Evolutionary conservation across 1,284 basidiomycete genomes (phyloP), one percentile per base, ranked within the genome.

Genomic region (Fomitopsis pinicola): DNA sequence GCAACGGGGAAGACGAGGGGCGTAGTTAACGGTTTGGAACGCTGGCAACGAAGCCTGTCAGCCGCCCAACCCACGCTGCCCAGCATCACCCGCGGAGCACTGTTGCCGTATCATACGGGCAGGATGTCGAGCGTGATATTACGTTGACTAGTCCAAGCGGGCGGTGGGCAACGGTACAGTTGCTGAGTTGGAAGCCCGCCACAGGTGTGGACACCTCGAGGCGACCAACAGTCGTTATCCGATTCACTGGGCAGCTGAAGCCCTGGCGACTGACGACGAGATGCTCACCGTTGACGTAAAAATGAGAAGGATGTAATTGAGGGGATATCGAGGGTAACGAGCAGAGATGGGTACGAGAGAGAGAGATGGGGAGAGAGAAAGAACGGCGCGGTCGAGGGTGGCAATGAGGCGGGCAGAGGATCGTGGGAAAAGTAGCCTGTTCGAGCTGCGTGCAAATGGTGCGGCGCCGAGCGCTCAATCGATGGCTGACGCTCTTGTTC

Each of bases 301-400:
- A 59, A 54, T 60, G 64, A 50, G 60, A 59, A 57, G 55, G 62
- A 62, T 53, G 58, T 59, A 56, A 59, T 55, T 10, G 52, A 38
- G 52, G n/a, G 35, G 38, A 38, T 48, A 59, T 64, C 55, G 60
- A 63, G 63, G 59, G 61, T 62, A 61, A 62, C 54, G 62, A 65
- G 69, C 67, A 67, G 69, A 70, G 69, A 73, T 64, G 68, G 68
- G 68, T 67, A 67, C 67, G 75, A 70, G 63, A 65, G 63, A 50
- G 48, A 50, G 48, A 50, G 69, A 68, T 60, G 66, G 67, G 69
- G 69, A 72, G 68, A 67, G 69, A 70, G 69, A 62, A 69, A 67
- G 68, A 65, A 58, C 54, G 66, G 71, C 71, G 73, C 61, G 58
- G 61, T 56, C 42, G 58, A 62, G 40, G 59, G 57, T 66, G 66